Percentiles rank a stretch among this genome's conserved stretches.
Conservation (phyloP, 1,284 basidiomycete genomes). For the Ustilago shanxiensis region DNA sequence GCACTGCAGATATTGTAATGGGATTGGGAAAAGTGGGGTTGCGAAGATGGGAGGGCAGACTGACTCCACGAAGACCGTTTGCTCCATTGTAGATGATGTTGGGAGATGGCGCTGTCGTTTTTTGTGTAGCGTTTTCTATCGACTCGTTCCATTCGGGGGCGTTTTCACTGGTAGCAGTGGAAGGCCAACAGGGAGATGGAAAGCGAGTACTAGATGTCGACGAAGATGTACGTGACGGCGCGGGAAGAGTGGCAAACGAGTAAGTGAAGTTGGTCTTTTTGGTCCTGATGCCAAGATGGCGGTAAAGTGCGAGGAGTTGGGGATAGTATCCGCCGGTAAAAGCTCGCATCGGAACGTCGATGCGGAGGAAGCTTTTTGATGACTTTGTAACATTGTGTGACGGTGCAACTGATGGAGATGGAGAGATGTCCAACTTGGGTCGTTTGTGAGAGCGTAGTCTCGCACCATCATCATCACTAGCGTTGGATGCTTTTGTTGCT, state of each 20-base stretch:
- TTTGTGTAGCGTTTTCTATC: not conserved
- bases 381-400: not conserved
- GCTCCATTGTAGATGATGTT: slow-evolving; percentile 59
- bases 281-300: slow-evolving; percentile 48
- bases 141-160: not conserved
- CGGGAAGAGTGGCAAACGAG: slow-evolving; percentile 48
- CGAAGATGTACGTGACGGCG: not conserved
- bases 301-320: slow-evolving; percentile 58
- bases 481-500: not conserved
- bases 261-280: slow-evolving; percentile 60
- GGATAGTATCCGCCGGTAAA: slow-evolving; percentile 69
- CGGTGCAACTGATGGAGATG: not conserved
- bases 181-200: slow-evolving; percentile 14
- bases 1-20: slow-evolving; percentile 15
- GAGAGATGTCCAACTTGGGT: slow-evolving; percentile 1
- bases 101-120: slow-evolving; percentile 21
- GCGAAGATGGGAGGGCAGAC: slow-evolving; percentile 36
- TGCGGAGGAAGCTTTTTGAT: slow-evolving; percentile 26
- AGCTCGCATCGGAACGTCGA: slow-evolving; percentile 68
- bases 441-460: slow-evolving; percentile 18
- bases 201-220: not conserved
- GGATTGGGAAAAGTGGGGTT: not conserved
- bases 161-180: not conserved
- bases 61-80: slow-evolving; percentile 51
- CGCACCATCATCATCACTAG: not conserved